Conservation (phyloP, 2,329 filamentous ascomycete genomes). For the Arachnomyces sp. region DNA sequence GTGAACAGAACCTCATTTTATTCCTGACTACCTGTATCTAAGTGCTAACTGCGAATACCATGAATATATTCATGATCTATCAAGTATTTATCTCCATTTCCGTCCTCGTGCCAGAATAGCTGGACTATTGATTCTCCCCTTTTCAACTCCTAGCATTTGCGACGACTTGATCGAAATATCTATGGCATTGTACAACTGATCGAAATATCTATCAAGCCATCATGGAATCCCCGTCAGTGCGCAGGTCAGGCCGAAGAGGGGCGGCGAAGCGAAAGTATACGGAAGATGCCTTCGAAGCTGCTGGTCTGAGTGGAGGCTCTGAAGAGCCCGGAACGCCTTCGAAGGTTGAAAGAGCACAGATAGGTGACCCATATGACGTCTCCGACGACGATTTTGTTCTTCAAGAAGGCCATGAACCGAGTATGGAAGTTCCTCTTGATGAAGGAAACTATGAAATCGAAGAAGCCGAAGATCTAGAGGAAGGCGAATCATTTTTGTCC, state of each 20-base stretch:
- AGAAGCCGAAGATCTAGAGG: constrained; percentile 14
- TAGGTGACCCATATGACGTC: constrained; percentile 13
- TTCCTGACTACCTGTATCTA: too few relatives aligned
- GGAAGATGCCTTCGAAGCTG: constrained; percentile 27
- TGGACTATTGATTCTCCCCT: too few relatives aligned
- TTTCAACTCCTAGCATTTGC: too few relatives aligned
- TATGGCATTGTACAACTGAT: neutral
- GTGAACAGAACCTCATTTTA: too few relatives aligned
- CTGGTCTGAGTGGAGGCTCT: constrained; percentile 25
- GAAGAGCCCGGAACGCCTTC: constrained; percentile 10
- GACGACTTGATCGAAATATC: too few relatives aligned
- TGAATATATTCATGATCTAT: too few relatives aligned
- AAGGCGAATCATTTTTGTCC: constrained; percentile 1
- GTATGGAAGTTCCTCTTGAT: constrained; percentile 6
- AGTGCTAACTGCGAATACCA: too few relatives aligned
- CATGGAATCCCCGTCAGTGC: constrained; percentile 12
- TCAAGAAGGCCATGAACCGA: constrained; percentile 14
- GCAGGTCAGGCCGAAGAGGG: constrained; percentile 29
- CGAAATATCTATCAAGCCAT: neutral
- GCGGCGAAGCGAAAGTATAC: constrained; percentile 26
- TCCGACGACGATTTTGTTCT: constrained; percentile 31
- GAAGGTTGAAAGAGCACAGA: constrained; percentile 13
- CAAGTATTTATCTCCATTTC: too few relatives aligned
- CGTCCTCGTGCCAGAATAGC: too few relatives aligned
- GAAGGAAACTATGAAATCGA: constrained; percentile 14